phyloP scores from a whole-genome alignment of 2,329 filamentous ascomycete species.

The Fusarium secorum region DNA sequence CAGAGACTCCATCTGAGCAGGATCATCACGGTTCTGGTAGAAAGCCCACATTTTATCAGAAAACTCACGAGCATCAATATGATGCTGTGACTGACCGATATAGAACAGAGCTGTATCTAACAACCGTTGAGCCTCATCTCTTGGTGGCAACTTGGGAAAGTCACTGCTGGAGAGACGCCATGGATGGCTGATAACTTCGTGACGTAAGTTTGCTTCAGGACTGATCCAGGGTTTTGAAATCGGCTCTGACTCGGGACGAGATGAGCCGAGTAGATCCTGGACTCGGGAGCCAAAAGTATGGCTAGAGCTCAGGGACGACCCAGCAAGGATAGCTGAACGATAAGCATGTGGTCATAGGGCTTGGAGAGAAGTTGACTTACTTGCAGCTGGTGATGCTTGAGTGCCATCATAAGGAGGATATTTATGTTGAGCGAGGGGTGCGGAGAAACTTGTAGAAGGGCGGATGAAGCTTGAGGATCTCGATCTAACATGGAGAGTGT shows the following conservation, averaged over 20 bases:
- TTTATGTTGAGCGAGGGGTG: constrained; percentile 21
- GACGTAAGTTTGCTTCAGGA: constrained; percentile 26
- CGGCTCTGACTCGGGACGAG: constrained; percentile 21
- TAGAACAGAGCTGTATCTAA: constrained; percentile 38
- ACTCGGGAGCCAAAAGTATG: constrained; percentile 39
- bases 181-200: constrained; percentile 26
- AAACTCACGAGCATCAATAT: constrained; percentile 40
- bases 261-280: constrained; percentile 36
- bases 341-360: background rate
- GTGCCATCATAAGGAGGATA: constrained; percentile 4
- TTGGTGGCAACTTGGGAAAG: constrained; percentile 35
- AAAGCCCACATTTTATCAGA: constrained; percentile 41
- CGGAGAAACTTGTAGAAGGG: constrained; percentile 39
- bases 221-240: constrained; percentile 28
- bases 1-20: constrained; percentile 31
- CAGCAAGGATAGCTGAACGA: constrained; percentile 34
- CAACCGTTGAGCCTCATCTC: constrained; percentile 35
- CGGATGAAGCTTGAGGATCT: constrained; percentile 37
- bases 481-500: constrained; percentile 22
- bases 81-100: constrained; percentile 40
- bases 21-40: constrained; percentile 37
- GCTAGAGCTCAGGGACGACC: constrained; percentile 38
- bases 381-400: constrained; percentile 35
- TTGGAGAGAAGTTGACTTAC: background rate
- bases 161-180: constrained; percentile 36